Base-by-base conservation (phyloP, 2,329 filamentous ascomycete genomes). In the Ascomycota sp. region DNA sequence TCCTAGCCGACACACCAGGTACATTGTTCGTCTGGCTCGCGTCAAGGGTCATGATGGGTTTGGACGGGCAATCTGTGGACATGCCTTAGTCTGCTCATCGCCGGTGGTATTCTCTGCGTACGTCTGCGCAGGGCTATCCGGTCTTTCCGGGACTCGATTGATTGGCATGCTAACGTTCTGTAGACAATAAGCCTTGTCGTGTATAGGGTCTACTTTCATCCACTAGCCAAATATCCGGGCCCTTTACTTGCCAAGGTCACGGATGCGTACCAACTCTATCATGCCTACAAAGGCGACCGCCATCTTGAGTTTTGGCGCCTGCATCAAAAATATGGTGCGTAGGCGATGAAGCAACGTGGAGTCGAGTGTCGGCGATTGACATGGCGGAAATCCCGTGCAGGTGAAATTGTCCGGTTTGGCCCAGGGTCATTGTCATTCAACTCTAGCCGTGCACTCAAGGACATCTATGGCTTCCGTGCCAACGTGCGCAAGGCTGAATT, bases 401-500 rank as follows among this genome's bases (percentile, higher is more conserved):
- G 69, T 40, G 55, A 59, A n/a, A 49, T 71, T 30, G 75, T 86
- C n/a, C 76, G 81, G 20, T 79, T 76, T 38, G 77, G 76, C 0
- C 81, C 81, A 27, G 81, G 82, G 49, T 69, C 68, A 35, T 55
- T 92, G 25, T 80, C 74, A 1, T 69, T 91, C 55, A 86, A 89
- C 59, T 74, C 70, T 32, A 65, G 65, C 35, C 63, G 64, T 7
- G 75, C 76, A 1, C 56, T 80, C 33, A 69, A 69, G 46, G 63
- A 70, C 12, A 74, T 77, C 36, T 73, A 75, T 50, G 68, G 70
- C 38, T 69, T 71, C 55, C 58, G 59, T 29, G 50, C 65, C 45
- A 73, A 73, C 35, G 67, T 75, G 20, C 56, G 63, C 49, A 80
- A 81, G 53, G 63, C 73, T 25, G 63, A 72, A 39, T 80, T 80